Evolutionary conservation across 2,329 filamentous ascomycete genomes (phyloP), one percentile per base, ranked within the genome.

Genomic region (Tolypocladium pustulatum): DNA sequence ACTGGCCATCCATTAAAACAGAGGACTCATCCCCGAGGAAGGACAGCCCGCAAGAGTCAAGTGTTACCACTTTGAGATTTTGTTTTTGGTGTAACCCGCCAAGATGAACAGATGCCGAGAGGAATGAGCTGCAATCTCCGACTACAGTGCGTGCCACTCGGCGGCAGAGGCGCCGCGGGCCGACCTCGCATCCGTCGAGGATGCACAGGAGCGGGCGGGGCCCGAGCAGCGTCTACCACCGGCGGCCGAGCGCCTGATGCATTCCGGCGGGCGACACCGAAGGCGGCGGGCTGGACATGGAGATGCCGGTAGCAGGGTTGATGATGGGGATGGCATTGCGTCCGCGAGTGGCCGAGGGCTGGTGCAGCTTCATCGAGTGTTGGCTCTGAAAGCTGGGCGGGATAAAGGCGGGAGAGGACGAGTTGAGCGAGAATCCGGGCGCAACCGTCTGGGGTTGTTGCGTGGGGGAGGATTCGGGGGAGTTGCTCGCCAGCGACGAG

Each of bases 301-400:
- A 84, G 73, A 91, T 86, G 69, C 94, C 91, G 59, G 93, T 97
- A 66, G 84, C 89, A 58, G 94, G 94, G 80, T 99, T 96, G 75
- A 97, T 90, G 72, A 99, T 99, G 60, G 93, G 93, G 65, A 97
- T 97, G 69, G 94, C 91, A 74, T 97, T 97, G 75, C 91, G 90
- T 60, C 88, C 85, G 66, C 94, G 90, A 63, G 92, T 90, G 62
- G 92, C 90, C 62, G 92, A 82, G 61, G 92, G 91, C 79, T 97
- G 93, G 76, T 96, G 91, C 62, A 95, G 81, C 78, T 96, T 97
- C 67, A 93, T 85, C 62, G 76, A 75, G 61, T 80, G 84, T 67
- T 85, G 87, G 73, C 76, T 80, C 68, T 89, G 86, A 74, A 83
- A 89, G 66, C 80, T 75, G 38, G 86, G 81, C 57, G 87, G 83